Evolutionary conservation across 164 flowering plant species (phyloP).

Genomic region (Kalanchoe fedtschenkoi): DNA sequence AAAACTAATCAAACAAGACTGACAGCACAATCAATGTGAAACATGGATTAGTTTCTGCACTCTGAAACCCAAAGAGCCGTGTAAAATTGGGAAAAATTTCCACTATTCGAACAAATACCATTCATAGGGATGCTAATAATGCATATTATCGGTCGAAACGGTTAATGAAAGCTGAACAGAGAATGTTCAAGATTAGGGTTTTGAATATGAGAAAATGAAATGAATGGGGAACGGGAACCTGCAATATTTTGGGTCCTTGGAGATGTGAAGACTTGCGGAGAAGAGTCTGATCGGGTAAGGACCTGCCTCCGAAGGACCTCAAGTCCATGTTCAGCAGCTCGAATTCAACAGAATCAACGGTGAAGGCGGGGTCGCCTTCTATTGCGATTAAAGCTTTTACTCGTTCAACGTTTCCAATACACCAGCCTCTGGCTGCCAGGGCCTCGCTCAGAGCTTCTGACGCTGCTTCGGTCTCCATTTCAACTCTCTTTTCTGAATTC

Average conservation of each 20-base stretch:
- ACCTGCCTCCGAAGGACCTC: conserved; percentile 54
- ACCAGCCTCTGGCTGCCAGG: conserved; percentile 56
- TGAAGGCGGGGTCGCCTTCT: conserved; percentile 13
- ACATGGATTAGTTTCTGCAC: too few relatives aligned
- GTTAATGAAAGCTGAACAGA: too few relatives aligned
- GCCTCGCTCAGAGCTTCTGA: conserved; percentile 28
- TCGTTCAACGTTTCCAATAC: conserved; percentile 36
- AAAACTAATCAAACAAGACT: background rate
- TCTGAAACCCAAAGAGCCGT: too few relatives aligned
- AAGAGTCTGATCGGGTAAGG: conserved; percentile 47
- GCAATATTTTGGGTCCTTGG: conserved; percentile 71
- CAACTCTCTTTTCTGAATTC: background rate
- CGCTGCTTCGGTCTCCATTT: conserved; percentile 15
- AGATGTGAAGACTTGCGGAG: conserved; percentile 40
- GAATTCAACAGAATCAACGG: conserved; percentile 37
- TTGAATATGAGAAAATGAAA: background rate
- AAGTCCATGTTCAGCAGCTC: conserved; percentile 70
- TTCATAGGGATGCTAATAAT: too few relatives aligned
- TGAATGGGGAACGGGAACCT: conserved; percentile 39
- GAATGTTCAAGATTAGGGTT: background rate
- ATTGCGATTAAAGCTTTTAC: conserved; percentile 27
- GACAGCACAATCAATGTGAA: too few relatives aligned
- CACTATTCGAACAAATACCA: too few relatives aligned
- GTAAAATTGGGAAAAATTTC: too few relatives aligned
- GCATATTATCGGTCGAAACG: too few relatives aligned